phyloP scores from a whole-genome alignment of 1,284 basidiomycete genomes.

The Pterula multifida region DNA sequence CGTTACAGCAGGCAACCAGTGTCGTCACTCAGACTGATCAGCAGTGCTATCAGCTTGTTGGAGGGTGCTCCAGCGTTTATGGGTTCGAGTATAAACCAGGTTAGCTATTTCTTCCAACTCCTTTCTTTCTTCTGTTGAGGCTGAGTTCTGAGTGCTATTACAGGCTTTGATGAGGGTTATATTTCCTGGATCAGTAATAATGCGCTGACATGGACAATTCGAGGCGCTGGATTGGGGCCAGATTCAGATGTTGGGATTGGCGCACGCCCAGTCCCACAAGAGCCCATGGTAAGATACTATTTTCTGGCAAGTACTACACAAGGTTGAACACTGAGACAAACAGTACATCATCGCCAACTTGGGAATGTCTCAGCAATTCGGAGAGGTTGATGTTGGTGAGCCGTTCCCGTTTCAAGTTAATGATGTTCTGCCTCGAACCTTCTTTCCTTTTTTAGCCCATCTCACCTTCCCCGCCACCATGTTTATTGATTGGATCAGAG shows the following conservation, averaged over 20 bases:
- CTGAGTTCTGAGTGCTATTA: slow-evolving; percentile 14
- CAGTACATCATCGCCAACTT: slow-evolving; percentile 33
- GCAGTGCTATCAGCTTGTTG: slow-evolving; percentile 17
- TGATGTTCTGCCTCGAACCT: too few species aligned
- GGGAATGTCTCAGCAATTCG: slow-evolving; percentile 28
- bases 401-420: not conserved
- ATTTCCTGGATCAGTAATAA: slow-evolving; percentile 36
- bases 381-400: slow-evolving; percentile 19
- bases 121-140: too few species aligned
- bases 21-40: slow-evolving; percentile 18
- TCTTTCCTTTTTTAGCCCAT: not conserved
- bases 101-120: too few species aligned
- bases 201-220: slow-evolving; percentile 33
- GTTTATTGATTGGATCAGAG: slow-evolving; percentile 30
- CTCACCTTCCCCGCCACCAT: slow-evolving; percentile 23
- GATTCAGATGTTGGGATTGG: slow-evolving; percentile 31
- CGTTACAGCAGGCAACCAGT: slow-evolving; percentile 21
- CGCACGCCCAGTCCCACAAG: slow-evolving; percentile 35
- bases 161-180: slow-evolving; percentile 26
- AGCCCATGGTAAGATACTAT: slow-evolving; percentile 38
- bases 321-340: not conserved
- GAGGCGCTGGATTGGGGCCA: slow-evolving; percentile 23
- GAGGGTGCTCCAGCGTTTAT: slow-evolving; percentile 19
- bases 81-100: slow-evolving; percentile 22
- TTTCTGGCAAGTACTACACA: slow-evolving; percentile 3